Percentiles rank a stretch among this genome's conserved stretches.
phyloP scores from a whole-genome alignment of 352 stramenopile species.

The Pythium rishiriense region DNA sequence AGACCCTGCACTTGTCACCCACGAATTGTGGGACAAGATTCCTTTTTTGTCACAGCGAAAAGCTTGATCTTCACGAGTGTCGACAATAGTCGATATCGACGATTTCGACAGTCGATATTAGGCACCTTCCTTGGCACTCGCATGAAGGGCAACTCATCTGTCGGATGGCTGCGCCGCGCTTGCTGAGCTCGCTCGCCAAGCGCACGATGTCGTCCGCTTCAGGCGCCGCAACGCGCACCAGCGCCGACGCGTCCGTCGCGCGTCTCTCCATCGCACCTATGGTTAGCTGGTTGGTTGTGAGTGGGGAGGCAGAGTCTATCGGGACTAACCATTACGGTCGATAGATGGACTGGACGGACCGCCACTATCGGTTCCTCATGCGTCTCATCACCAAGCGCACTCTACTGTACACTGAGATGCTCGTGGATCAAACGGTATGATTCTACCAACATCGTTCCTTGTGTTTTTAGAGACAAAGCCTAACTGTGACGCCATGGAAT shows the following conservation, averaged over 20 bases:
- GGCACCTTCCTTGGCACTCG: background rate
- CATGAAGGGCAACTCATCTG: conserved; percentile 9
- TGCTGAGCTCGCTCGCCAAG: conserved; percentile 10
- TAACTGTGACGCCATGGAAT: background rate
- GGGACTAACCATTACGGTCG: background rate
- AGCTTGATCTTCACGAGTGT: no score
- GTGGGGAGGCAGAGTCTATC: background rate
- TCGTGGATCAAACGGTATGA: conserved; percentile 94
- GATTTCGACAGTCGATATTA: conserved; percentile 20
- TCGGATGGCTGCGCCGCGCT: conserved; percentile 27
- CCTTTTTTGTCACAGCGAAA: no score
- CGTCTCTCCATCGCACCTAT: conserved; percentile 73
- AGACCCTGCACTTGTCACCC: no score
- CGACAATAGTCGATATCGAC: no score
- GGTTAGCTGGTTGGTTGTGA: conserved; percentile 27
- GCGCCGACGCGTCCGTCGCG: conserved; percentile 31
- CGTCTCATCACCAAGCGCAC: conserved; percentile 92
- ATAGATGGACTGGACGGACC: conserved; percentile 98
- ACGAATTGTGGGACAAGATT: no score
- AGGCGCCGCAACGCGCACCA: background rate
- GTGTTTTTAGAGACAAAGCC: background rate
- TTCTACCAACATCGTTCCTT: background rate
- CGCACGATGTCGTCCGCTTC: conserved; percentile 19
- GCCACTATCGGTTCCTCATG: conserved; percentile 94
- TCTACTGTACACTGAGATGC: conserved; percentile 98